Percentiles rank a stretch among this genome's conserved stretches.
Conservation (phyloP, 345 rosid genomes). For the Arabidopsis thaliana region TAIR10.1 NC_003070.9:3837001-3837500, state of each 20-base stretch:
- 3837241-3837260: slow-evolving; percentile 12
- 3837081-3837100: slow-evolving; percentile 17
- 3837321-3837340: slow-evolving; percentile 25
- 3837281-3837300: slow-evolving; percentile 33
- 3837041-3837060: slow-evolving; percentile 32
- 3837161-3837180: not conserved
- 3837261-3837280: not conserved
- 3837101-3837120: not conserved
- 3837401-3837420: slow-evolving; percentile 39
- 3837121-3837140: not conserved
- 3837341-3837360: slow-evolving; percentile 20
- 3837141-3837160: slow-evolving; percentile 20
- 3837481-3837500: slow-evolving; percentile 40
- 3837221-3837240: slow-evolving; percentile 35
- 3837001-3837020: slow-evolving; percentile 30
- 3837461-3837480: slow-evolving; percentile 31
- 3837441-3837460: slow-evolving; percentile 29
- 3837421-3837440: slow-evolving; percentile 12
- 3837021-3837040: slow-evolving; percentile 28
- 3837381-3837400: slow-evolving; percentile 37
- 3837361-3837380: slow-evolving; percentile 39
- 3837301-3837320: slow-evolving; percentile 39
- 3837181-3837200: slow-evolving; percentile 28
- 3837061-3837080: slow-evolving; percentile 33
- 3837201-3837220: slow-evolving; percentile 21